Percentiles rank a stretch among this genome's conserved stretches.
Conservation (phyloP, 1,284 basidiomycete genomes). For the Melampsora americana region DNA sequence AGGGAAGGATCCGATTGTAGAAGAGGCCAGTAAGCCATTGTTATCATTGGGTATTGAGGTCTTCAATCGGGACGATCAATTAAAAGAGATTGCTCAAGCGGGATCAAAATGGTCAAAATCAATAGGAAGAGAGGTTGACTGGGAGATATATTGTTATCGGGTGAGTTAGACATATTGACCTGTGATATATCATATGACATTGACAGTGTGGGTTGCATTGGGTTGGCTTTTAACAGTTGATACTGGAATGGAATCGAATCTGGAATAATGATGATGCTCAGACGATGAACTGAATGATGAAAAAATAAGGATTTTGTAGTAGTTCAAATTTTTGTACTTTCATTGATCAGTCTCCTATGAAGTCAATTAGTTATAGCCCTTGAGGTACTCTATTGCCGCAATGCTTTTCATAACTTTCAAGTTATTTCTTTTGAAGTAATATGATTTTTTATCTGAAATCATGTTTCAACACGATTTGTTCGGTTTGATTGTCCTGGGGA, state of each 20-base stretch:
- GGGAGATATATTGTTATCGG: conserved; percentile 38
- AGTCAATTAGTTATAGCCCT: too few relatives aligned
- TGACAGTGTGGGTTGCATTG: background rate
- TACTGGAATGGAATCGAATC: conserved; percentile 38
- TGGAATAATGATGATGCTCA: conserved; percentile 15
- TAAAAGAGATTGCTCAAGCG: conserved; percentile 7
- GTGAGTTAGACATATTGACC: background rate
- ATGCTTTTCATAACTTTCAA: too few relatives aligned
- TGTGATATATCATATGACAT: background rate
- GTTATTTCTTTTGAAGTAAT: too few relatives aligned
- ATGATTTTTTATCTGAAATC: too few relatives aligned
- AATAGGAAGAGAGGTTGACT: conserved; percentile 15
- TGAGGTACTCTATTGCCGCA: too few relatives aligned
- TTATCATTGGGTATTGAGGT: background rate
- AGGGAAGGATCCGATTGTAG: background rate
- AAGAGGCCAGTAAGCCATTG: background rate
- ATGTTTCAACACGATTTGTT: too few relatives aligned
- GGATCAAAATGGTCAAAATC: conserved; percentile 17
- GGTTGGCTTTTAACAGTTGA: background rate
- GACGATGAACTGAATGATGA: too few relatives aligned
- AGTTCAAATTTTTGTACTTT: too few relatives aligned
- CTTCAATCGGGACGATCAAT: background rate
- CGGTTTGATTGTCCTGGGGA: too few relatives aligned
- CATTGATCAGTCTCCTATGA: too few relatives aligned
- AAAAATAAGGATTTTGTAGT: too few relatives aligned